Base-by-base conservation (phyloP, 2,329 filamentous ascomycete species). In the Thielaviopsis populi region DNA sequence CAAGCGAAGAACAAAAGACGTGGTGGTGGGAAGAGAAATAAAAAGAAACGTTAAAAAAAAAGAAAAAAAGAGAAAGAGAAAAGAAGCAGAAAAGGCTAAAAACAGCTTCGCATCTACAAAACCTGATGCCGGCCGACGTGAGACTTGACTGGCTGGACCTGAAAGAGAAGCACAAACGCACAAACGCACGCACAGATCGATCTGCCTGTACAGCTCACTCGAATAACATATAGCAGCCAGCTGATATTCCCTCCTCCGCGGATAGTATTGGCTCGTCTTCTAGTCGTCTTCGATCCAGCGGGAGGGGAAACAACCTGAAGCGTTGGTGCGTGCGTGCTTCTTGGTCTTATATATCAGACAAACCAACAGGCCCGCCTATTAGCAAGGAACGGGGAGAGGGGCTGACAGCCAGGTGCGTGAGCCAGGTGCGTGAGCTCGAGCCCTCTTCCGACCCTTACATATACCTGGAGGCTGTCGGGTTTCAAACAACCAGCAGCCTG, bases 241-340 rank as follows among this genome's bases (percentile, higher is more conserved):
- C 53, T 56, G 17, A 56, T 56, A 56, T 56, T 19, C 27, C 53
- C 53, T 56, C 53, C 53, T 56, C 53, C 27, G 15, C 53, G 53
- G 24, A 56, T 56, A 56, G 24, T 33, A 56, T 56, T 30, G 30
- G 53, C 53, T 56, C 30, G 53, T 56, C 53, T 56, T 30, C 53
- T 56, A 56, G 53, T 56, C 53, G 53, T 56, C 53, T 56, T 56
- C 53, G 24, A 56, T 37, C 46, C 3, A 11, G 53, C 53, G 53
- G 53, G 53, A 56, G 53, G 53, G 53, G 53, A n/a, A 19, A n/a
- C 53, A 11, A 56, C 24, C 53, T 33, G 53, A n/a, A 56, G 53
- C 27, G 53, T 56, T 56, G 53, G 53, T 17, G 53, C 53, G 53
- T 17, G 53, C 53, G 53, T 56, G 53, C 53, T 56, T 56, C 53